Conservation (phyloP, 2,329 filamentous ascomycete genomes). For the Colletotrichum tamarilloi region DNA sequence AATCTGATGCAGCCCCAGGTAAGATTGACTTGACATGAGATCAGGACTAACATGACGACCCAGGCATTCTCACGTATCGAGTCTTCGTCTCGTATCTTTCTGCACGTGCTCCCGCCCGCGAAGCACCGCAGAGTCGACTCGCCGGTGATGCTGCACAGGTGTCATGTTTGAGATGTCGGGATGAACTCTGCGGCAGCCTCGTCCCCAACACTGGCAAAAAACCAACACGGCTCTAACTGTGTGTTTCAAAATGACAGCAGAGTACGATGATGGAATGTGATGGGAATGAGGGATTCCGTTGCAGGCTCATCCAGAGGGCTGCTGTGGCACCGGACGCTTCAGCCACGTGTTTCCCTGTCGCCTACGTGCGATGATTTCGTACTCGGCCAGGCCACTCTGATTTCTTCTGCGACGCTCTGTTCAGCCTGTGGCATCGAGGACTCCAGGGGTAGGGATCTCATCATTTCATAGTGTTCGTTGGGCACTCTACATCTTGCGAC, state of each 20-base stretch:
- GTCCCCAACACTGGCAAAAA: not conserved
- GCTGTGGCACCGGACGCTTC: not conserved
- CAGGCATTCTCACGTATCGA: not conserved
- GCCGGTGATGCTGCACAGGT: not conserved
- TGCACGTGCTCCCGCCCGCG: not conserved
- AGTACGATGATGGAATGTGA: conserved; percentile 14
- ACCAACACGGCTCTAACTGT: not conserved
- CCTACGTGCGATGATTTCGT: not conserved
- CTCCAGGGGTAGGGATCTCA: not conserved
- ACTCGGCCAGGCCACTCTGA: not conserved
- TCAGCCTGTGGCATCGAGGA: not conserved
- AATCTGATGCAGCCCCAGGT: not conserved
- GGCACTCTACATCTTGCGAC: not conserved
- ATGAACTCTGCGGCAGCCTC: conserved; percentile 5
- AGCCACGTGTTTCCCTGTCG: not conserved
- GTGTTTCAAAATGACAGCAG: conserved; percentile 7
- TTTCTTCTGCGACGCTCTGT: conserved; percentile 1
- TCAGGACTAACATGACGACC: not conserved
- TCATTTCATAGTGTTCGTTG: not conserved
- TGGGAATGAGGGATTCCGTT: not conserved
- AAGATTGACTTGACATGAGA: not conserved
- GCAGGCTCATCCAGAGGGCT: not conserved
- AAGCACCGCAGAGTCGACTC: not conserved
- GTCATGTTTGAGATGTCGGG: conserved; percentile 14
- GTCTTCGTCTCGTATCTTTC: not conserved